Percentiles rank a stretch among this genome's conserved stretches.
phyloP scores from a whole-genome alignment of 228 moss, liverwort and hornwort species.

The Sphagnum magellanicum region DNA sequence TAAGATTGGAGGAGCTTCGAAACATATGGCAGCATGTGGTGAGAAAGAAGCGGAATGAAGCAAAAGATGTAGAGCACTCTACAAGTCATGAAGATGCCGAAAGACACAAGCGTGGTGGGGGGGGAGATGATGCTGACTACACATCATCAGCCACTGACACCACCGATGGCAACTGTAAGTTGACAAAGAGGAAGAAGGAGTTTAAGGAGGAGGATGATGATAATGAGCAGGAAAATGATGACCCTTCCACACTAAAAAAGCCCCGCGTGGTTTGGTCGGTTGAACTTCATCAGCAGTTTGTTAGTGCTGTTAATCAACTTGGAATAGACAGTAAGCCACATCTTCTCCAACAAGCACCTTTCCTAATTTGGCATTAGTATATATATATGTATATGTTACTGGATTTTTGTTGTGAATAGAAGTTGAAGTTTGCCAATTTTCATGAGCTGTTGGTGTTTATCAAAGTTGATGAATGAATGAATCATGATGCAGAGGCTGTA shows the following conservation, averaged over 20 bases:
- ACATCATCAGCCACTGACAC: constrained; percentile 58
- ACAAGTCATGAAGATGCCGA: constrained; percentile 52
- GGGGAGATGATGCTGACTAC: constrained; percentile 41
- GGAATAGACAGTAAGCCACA: constrained; percentile 84
- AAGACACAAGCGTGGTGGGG: constrained; percentile 44
- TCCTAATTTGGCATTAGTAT: too few relatives aligned
- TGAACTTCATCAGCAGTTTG: constrained; percentile 95
- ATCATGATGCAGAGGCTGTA: constrained; percentile 47
- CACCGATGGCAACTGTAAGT: constrained; percentile 47
- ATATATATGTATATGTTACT: too few relatives aligned
- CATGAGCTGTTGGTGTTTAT: neutral
- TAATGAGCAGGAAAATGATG: constrained; percentile 73
- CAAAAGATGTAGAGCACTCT: constrained; percentile 28
- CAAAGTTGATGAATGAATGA: too few relatives aligned
- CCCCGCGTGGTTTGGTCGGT: constrained; percentile 99
- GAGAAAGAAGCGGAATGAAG: constrained; percentile 48
- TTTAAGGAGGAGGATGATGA: constrained; percentile 80
- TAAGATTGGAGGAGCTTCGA: constrained; percentile 77
- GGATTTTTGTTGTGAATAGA: too few relatives aligned
- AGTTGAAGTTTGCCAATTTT: neutral
- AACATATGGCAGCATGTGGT: constrained; percentile 99
- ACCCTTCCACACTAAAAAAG: constrained; percentile 83
- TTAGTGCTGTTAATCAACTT: constrained; percentile 87
- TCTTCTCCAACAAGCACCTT: neutral
- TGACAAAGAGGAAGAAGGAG: constrained; percentile 30